These are phyloP conservation scores for Sporothrix humicola DNA, from an alignment of 2,329 filamentous ascomycete species.

Conservation along the genomic window DNA sequence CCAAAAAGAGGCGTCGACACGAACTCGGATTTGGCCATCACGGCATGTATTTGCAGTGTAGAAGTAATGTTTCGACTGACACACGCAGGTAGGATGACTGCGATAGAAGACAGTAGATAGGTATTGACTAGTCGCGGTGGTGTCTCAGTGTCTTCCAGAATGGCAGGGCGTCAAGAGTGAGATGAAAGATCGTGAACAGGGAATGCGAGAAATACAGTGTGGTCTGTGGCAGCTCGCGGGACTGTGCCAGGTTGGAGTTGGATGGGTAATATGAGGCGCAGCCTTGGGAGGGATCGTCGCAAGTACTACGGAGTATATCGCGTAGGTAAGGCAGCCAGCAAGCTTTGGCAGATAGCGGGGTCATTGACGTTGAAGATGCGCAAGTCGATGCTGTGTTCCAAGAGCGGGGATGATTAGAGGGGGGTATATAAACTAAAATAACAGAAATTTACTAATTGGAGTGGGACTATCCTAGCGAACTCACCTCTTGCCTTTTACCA, in stretches of 20 bases:
- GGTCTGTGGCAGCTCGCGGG: neutral
- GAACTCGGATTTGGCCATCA: constrained; percentile 56
- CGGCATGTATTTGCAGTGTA: constrained; percentile 28
- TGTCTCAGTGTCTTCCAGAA: neutral
- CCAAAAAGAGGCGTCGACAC: constrained; percentile 69
- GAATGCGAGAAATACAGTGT: neutral
- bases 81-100: too few relatives aligned
- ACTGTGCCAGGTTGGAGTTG: neutral
- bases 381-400: neutral
- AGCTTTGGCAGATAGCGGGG: constrained; percentile 26
- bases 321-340: constrained; percentile 2
- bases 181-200: neutral
- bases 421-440: constrained; percentile 35
- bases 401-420: constrained; percentile 36
- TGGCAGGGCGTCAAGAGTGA: neutral
- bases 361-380: neutral
- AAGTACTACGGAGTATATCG: neutral
- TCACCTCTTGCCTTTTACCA: constrained; percentile 42
- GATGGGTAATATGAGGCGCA: constrained; percentile 13
- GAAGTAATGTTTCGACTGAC: too few relatives aligned
- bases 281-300: neutral
- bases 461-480: constrained; percentile 42
- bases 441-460: constrained; percentile 36
- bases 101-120: neutral
- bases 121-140: neutral